Percentiles rank a stretch among this genome's conserved stretches.
Evolutionary conservation across 441 rosid genomes (phyloP).

Genomic region (Adansonia rubrostipa): DNA sequence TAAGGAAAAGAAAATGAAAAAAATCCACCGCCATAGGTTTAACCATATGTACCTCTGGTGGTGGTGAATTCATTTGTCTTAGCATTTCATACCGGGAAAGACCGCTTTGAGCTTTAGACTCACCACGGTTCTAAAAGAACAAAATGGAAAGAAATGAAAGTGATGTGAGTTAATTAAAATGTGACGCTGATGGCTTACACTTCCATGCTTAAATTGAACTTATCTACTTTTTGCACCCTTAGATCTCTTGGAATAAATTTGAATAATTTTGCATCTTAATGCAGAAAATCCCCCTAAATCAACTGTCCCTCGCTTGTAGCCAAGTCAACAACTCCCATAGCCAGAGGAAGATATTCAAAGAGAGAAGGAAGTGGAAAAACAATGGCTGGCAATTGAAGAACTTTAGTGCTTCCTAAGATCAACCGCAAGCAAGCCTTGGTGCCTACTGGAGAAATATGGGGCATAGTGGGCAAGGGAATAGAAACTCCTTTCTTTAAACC

Average conservation of each 20-base stretch:
- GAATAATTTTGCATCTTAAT: neutral
- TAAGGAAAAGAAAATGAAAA: neutral
- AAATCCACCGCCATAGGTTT: neutral
- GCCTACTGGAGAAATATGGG: slow-evolving; percentile 50
- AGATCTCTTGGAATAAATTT: neutral
- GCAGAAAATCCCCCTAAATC: neutral
- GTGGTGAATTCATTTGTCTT: neutral
- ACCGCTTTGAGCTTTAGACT: neutral
- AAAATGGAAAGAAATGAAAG: neutral
- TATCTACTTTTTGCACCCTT: neutral
- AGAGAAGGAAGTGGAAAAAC: too few species aligned
- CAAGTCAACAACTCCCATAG: neutral
- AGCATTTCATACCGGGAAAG: neutral
- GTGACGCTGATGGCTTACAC: neutral
- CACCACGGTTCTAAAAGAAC: neutral
- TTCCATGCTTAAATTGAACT: neutral
- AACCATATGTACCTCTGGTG: neutral
- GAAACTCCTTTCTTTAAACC: slow-evolving; percentile 56
- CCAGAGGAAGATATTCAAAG: too few species aligned
- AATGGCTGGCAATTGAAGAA: too few species aligned
- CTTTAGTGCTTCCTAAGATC: too few species aligned
- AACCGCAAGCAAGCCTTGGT: slow-evolving; percentile 21
- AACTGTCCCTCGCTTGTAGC: neutral
- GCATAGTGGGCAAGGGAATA: slow-evolving; percentile 43
- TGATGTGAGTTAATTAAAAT: neutral